Conservation (phyloP, 2,329 filamentous ascomycete genomes). For the Penicillium oxalicum region DNA sequence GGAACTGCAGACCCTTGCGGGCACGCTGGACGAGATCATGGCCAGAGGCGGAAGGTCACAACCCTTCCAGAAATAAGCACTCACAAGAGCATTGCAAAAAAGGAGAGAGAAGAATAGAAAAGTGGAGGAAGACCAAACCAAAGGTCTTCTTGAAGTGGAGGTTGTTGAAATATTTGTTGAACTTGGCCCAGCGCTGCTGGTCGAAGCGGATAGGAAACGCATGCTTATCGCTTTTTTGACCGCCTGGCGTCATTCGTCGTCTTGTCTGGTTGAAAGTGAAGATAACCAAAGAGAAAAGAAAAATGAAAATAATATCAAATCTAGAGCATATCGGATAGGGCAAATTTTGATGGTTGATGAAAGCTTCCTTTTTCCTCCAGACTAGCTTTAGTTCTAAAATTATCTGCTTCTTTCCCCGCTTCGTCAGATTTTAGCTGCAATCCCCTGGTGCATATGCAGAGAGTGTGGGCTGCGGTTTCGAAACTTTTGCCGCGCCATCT, state of each 20-base stretch:
- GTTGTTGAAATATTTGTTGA: conserved; percentile 1
- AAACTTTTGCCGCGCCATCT: neutral
- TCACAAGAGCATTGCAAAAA: conserved; percentile 8
- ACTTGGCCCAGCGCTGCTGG: conserved; percentile 4
- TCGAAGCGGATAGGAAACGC: conserved; percentile 14
- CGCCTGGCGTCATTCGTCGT: conserved; percentile 17
- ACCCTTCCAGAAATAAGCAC: conserved; percentile 10
- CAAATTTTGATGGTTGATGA: too few relatives aligned
- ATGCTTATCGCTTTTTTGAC: conserved; percentile 18
- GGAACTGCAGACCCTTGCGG: conserved; percentile 29
- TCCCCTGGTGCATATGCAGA: too few relatives aligned
- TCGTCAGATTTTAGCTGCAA: conserved; percentile 1
- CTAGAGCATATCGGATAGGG: too few relatives aligned
- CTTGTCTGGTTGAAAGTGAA: neutral
- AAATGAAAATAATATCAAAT: too few relatives aligned
- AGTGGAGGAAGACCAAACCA: conserved; percentile 5
- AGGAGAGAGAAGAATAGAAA: neutral
- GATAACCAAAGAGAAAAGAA: too few relatives aligned
- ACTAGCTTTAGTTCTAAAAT: too few relatives aligned
- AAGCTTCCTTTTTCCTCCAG: too few relatives aligned
- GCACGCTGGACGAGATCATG: conserved; percentile 29
- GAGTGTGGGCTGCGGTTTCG: neutral
- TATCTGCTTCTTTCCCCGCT: neutral
- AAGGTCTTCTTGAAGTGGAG: conserved; percentile 8
- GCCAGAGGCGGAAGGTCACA: conserved; percentile 12